phyloP scores from a whole-genome alignment of 345 rosid species.

The Cardamine chenopodiifolia region DNA sequence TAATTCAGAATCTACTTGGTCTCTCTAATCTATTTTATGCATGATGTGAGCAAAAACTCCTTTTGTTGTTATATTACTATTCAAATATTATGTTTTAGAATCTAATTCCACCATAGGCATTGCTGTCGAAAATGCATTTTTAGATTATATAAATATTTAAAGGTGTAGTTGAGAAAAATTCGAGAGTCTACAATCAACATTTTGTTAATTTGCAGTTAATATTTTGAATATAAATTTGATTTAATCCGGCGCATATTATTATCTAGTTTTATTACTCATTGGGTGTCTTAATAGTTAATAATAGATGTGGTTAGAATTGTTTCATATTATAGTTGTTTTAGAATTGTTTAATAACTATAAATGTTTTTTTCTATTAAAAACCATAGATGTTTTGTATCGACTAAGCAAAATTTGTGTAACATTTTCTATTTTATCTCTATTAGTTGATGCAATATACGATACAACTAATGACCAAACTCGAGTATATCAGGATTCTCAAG shows the following conservation, averaged over 20 bases:
- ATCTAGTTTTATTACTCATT: background rate
- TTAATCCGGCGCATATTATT: background rate
- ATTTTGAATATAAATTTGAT: background rate
- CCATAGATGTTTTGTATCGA: too few species aligned
- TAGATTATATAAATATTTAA: background rate
- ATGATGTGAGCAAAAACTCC: slow-evolving; percentile 38
- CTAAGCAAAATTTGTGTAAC: too few species aligned
- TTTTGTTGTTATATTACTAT: slow-evolving; percentile 32
- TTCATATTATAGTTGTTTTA: too few species aligned
- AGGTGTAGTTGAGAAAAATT: slow-evolving; percentile 29
- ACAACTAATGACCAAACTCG: background rate
- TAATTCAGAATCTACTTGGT: slow-evolving; percentile 20
- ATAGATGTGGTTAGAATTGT: too few species aligned
- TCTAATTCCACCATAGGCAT: slow-evolving; percentile 36
- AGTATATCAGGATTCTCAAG: background rate
- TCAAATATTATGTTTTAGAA: slow-evolving; percentile 26
- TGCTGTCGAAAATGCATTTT: slow-evolving; percentile 37
- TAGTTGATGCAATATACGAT: background rate
- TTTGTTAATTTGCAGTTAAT: slow-evolving; percentile 7
- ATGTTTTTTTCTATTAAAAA: too few species aligned
- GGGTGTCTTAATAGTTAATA: too few species aligned
- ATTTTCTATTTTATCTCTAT: too few species aligned
- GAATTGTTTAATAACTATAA: too few species aligned
- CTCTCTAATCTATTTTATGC: slow-evolving; percentile 14
- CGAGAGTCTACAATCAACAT: slow-evolving; percentile 10